Evolutionary conservation across 1,284 basidiomycete species (phyloP).

Genomic region (Heterobasidion irregulare): DNA sequence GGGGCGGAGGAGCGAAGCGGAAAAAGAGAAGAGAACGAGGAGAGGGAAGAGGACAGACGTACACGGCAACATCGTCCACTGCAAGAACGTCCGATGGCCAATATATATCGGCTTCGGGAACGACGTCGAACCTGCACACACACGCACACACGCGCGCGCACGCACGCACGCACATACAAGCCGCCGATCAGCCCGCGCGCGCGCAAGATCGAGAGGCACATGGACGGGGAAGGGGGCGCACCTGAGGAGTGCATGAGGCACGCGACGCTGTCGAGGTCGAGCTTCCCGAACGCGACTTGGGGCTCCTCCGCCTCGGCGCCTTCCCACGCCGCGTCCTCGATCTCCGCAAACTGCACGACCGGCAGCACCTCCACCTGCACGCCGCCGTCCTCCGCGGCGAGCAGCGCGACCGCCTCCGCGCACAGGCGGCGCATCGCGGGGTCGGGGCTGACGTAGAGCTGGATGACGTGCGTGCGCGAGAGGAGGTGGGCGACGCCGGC

Average conservation of each 20-base stretch:
- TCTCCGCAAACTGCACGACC: constrained; percentile 7
- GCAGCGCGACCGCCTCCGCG: background rate
- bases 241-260: background rate
- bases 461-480: background rate
- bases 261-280: background rate
- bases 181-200: background rate
- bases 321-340: background rate
- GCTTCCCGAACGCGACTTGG: background rate
- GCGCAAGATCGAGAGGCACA: background rate
- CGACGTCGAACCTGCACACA: background rate
- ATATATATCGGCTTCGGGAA: constrained; percentile 1
- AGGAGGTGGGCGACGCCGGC: constrained; percentile 3
- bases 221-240: background rate
- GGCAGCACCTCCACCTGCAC: constrained; percentile 9
- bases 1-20: no score
- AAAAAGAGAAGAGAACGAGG: background rate
- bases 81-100: background rate
- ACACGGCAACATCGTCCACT: background rate
- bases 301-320: background rate
- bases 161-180: no score
- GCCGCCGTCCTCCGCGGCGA: background rate
- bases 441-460: constrained; percentile 5
- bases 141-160: background rate
- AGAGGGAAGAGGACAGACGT: background rate
- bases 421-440: constrained; percentile 1